phyloP scores from a whole-genome alignment of 2,329 filamentous ascomycete genomes.

The Penicillium sp. region DNA sequence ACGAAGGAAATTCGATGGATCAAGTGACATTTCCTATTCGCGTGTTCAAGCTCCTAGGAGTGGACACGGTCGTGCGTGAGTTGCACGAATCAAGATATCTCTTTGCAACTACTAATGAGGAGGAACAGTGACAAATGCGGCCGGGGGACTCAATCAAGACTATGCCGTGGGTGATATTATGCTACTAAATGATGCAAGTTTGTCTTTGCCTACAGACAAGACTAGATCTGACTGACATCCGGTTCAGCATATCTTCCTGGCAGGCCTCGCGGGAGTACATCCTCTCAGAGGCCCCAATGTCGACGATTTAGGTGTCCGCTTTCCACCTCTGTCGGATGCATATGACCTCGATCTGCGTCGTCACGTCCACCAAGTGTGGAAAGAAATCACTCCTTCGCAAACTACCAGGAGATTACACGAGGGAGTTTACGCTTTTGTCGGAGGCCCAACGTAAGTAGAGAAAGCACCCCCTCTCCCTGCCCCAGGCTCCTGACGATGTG shows the following conservation, averaged over 20 bases:
- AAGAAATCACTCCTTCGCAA: constrained; percentile 47
- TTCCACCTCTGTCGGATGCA: constrained; percentile 65
- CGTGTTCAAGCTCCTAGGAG: constrained; percentile 62
- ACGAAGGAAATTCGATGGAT: constrained; percentile 66
- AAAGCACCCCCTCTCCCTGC: neutral
- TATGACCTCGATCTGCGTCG: constrained; percentile 64
- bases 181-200: constrained; percentile 61
- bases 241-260: constrained; percentile 61
- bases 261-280: constrained; percentile 61
- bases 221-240: constrained; percentile 9
- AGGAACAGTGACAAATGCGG: constrained; percentile 62
- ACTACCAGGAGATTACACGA: constrained; percentile 59
- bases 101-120: neutral
- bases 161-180: constrained; percentile 67
- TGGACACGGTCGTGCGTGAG: constrained; percentile 60
- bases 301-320: constrained; percentile 63
- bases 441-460: constrained; percentile 58
- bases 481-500: neutral
- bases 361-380: constrained; percentile 59
- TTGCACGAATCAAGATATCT: constrained; percentile 6
- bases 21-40: constrained; percentile 64
- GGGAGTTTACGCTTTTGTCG: constrained; percentile 66
- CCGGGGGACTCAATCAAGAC: constrained; percentile 63
- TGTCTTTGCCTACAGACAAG: neutral
- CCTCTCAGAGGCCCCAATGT: constrained; percentile 63